Evolutionary conservation across 371 early-diverging fungal species (phyloP).

Genomic region (Blastocladiella emersonii): DNA sequence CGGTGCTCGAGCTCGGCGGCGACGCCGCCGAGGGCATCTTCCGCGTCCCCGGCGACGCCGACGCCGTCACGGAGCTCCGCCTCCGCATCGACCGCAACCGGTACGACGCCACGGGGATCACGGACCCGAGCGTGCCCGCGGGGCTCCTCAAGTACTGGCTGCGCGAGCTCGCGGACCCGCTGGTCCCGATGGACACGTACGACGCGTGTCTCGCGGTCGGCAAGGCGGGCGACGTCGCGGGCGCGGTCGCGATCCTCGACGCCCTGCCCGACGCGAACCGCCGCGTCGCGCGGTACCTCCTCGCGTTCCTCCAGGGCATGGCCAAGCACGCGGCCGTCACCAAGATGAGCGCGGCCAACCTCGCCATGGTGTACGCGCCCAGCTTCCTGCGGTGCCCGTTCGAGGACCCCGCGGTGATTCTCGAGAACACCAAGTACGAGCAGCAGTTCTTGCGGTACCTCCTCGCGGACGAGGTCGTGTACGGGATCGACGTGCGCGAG

Average conservation of each 20-base stretch:
- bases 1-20: conserved; percentile 62
- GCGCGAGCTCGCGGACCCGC: conserved; percentile 79
- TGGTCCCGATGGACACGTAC: conserved; percentile 74
- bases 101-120: conserved; percentile 51
- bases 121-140: conserved; percentile 83
- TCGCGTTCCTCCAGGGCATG: conserved; percentile 60
- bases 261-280: conserved; percentile 56
- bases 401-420: conserved; percentile 55
- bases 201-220: conserved; percentile 41
- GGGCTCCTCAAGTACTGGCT: conserved; percentile 84
- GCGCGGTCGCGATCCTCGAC: conserved; percentile 46
- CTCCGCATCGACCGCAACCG: conserved; percentile 68
- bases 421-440: conserved; percentile 66
- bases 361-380: conserved; percentile 95
- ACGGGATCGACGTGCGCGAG: neutral
- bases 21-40: conserved; percentile 85
- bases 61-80: conserved; percentile 66
- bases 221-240: conserved; percentile 37
- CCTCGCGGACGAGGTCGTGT: conserved; percentile 2
- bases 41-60: conserved; percentile 88
- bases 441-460: conserved; percentile 19
- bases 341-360: conserved; percentile 73
- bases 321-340: neutral
- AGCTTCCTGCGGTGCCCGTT: conserved; percentile 78
- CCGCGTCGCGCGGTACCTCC: conserved; percentile 58